phyloP scores from a whole-genome alignment of 1,139 yeast species.

The Geotrichum phurueaensis region DNA sequence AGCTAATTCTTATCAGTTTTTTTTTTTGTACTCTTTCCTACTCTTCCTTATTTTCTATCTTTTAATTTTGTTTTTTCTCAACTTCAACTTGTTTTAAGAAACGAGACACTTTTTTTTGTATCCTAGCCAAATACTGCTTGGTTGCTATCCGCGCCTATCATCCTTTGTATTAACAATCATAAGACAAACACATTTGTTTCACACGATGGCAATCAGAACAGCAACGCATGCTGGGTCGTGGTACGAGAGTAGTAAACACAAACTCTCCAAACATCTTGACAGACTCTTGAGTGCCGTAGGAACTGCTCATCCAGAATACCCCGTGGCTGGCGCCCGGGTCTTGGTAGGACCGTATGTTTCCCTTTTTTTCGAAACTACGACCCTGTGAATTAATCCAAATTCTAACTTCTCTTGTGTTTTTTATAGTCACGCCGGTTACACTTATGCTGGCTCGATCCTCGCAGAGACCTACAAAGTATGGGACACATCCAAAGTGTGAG shows the following conservation, averaged over 20 bases:
- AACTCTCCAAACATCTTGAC: conserved; percentile 47
- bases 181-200: background rate
- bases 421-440: conserved; percentile 75
- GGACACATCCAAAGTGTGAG: conserved; percentile 48
- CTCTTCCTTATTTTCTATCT: background rate
- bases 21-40: background rate
- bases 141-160: background rate
- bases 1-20: background rate
- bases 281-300: conserved; percentile 36
- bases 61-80: background rate
- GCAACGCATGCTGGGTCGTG: conserved; percentile 90
- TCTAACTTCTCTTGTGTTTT: background rate
- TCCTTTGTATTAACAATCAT: background rate
- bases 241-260: conserved; percentile 52
- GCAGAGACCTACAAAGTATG: conserved; percentile 73
- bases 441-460: conserved; percentile 71
- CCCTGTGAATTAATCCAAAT: background rate
- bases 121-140: background rate
- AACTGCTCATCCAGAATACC: conserved; percentile 23
- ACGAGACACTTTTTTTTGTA: no score
- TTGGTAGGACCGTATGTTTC: conserved; percentile 45
- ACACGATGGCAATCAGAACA: conserved; percentile 41
- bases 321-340: conserved; percentile 56
- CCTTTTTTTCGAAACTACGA: no score
- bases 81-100: no score